These are phyloP conservation scores for Litchi chinensis DNA, from an alignment of 345 rosid genomes.

Conservation along the genomic window DNA sequence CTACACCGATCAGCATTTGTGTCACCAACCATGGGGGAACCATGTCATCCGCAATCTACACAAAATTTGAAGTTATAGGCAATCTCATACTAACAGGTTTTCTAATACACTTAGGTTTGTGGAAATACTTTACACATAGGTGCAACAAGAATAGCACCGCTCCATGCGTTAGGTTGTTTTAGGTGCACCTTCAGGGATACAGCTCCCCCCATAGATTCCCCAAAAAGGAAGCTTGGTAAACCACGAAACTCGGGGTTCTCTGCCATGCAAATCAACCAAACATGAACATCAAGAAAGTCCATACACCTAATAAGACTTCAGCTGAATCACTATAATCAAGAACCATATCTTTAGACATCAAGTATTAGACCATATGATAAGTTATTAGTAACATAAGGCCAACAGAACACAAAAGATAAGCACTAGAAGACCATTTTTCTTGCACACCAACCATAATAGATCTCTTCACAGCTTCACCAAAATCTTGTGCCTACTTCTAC, in stretches of 20 bases:
- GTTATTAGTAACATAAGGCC: background rate
- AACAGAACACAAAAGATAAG: background rate
- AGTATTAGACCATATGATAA: background rate
- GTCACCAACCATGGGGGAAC: constrained; percentile 63
- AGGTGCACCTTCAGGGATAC: constrained; percentile 85
- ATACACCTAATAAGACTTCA: background rate
- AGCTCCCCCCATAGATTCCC: constrained; percentile 98
- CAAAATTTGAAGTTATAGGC: constrained; percentile 16
- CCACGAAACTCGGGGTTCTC: constrained; percentile 53
- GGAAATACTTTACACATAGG: constrained; percentile 95
- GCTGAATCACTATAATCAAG: background rate
- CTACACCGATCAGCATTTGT: constrained; percentile 67
- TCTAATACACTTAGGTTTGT: constrained; percentile 15
- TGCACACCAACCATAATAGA: background rate
- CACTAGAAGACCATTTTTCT: background rate
- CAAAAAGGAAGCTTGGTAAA: constrained; percentile 86
- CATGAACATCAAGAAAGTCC: constrained; percentile 8
- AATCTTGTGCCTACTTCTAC: background rate
- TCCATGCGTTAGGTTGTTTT: constrained; percentile 85
- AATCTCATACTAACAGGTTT: constrained; percentile 10
- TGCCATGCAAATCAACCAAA: constrained; percentile 37
- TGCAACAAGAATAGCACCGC: constrained; percentile 86
- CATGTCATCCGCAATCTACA: constrained; percentile 89
- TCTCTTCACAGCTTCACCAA: background rate
- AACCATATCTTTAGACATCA: background rate